Evolutionary conservation across 768 basidiomycete genomes (phyloP), one percentile per base, ranked within the genome.

Genomic region (Rhizopogon rudus): DNA sequence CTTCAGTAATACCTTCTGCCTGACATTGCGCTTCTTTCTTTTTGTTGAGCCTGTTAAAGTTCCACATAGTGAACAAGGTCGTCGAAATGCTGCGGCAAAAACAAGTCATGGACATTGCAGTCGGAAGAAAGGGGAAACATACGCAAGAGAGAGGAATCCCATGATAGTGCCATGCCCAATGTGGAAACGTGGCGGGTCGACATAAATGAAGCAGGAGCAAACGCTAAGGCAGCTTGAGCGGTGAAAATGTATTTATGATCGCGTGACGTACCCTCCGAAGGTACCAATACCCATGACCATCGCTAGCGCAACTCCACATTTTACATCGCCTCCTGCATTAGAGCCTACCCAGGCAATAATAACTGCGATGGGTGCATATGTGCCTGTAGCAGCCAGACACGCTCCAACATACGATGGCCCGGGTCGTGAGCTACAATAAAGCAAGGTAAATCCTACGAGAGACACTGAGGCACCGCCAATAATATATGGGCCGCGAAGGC

Each of bases 231-330:
- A 3, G 40, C 10, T 44, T 20, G 31, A 45, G 20, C 1, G 1
- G 44, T 22, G 2, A 5, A 14, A 3, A 35, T 12, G 73, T 3
- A 71, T 76, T 5, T 69, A 72, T 20, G 40, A 70, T 72, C 28
- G 68, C 17, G 13, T 20, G 2, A 43, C 68, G 52, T 49, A 76
- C 61, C 81, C 81, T 57, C 82, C 82, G 7, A 84, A 66, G 55
- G 83, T 85, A 25, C 79, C 79, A 13, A 79, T 31, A 22, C 80
- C 80, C 42, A 80, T 76, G 13, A 83, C 75, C 71, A 81, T 74
- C 5, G 79, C 84, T 33, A 83, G 56, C 12, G 74, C 72, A 14
- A 83, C 73, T 29, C 74, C 83, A 55, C 76, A 73, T 58, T 79
- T 78, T 51, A 79, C 57, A 57, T 81, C 81, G 16, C 83, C 81